Evolutionary conservation across 352 stramenopile species (phyloP).

Genomic region (Globisporangium lucens): DNA sequence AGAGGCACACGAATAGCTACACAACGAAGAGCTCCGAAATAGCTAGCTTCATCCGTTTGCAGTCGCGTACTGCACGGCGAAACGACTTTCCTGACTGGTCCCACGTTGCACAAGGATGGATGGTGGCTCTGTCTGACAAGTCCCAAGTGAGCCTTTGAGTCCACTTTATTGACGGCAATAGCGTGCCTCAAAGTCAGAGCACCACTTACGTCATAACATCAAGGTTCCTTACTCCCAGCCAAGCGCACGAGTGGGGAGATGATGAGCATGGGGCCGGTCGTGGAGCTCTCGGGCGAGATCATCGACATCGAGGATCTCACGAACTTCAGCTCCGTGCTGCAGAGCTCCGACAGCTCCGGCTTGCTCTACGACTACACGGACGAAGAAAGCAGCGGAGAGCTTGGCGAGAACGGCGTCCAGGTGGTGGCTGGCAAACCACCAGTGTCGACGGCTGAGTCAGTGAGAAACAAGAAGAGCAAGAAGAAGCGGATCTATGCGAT

Average conservation of each 20-base stretch:
- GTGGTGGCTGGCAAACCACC: neutral
- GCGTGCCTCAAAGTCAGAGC: neutral
- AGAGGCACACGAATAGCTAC: neutral
- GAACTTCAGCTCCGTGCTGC: conserved; percentile 11
- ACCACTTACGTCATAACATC: neutral
- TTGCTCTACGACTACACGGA: conserved; percentile 11
- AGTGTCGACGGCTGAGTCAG: neutral
- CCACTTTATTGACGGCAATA: neutral
- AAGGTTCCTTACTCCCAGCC: neutral
- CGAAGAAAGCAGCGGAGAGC: neutral
- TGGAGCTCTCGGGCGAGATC: conserved; percentile 17
- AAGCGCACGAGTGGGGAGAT: neutral
- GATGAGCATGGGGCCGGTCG: conserved; percentile 12
- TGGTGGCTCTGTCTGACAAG: neutral
- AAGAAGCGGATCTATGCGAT: conserved; percentile 10
- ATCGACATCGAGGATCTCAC: conserved; percentile 15
- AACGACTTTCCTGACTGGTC: neutral
- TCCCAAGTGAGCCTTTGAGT: neutral
- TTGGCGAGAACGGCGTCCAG: neutral
- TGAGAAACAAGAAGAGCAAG: neutral
- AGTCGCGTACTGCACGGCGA: neutral
- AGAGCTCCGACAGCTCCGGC: conserved; percentile 12
- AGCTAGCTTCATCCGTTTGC: neutral
- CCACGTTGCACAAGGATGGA: neutral
- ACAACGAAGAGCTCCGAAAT: neutral